Percentiles rank a stretch among this genome's conserved stretches.
phyloP scores from a whole-genome alignment of 1,139 yeast species.

The Diutina rugosa region DNA sequence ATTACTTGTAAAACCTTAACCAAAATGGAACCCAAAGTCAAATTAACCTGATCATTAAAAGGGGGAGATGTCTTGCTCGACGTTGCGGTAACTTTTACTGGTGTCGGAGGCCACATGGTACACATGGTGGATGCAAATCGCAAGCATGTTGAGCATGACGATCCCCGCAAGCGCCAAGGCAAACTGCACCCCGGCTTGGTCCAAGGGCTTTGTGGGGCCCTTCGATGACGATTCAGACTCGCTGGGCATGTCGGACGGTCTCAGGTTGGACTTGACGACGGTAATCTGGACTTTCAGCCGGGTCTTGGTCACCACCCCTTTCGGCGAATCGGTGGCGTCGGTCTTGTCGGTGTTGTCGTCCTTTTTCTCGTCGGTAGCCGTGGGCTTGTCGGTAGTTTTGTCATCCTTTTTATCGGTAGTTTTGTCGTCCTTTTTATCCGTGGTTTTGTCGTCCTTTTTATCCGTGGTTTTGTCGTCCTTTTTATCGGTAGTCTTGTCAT shows the following conservation, averaged over 20 bases:
- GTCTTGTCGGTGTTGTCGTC: neutral
- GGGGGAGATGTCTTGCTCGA: conserved; percentile 26
- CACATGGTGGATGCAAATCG: conserved; percentile 24
- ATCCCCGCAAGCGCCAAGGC: conserved; percentile 20
- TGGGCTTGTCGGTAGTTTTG: neutral
- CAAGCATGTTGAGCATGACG: conserved; percentile 19
- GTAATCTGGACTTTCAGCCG: neutral
- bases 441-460: neutral
- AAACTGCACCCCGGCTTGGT: conserved; percentile 10
- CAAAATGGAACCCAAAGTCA: neutral
- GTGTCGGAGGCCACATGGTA: conserved; percentile 17
- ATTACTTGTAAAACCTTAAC: neutral
- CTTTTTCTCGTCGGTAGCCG: neutral
- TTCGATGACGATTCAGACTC: neutral
- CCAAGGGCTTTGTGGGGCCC: conserved; percentile 4
- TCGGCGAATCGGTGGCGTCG: neutral
- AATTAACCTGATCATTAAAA: conserved; percentile 9
- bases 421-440: neutral
- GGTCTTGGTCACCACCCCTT: neutral
- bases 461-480: neutral
- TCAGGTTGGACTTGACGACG: neutral
- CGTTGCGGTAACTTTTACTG: conserved; percentile 20
- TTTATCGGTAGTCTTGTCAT: neutral
- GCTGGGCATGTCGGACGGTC: neutral
- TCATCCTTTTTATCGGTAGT: neutral